Percentiles rank a stretch among this genome's conserved stretches.
Evolutionary conservation across 1,284 basidiomycete species (phyloP).

Genomic region (Ustilago bromivora): DNA sequence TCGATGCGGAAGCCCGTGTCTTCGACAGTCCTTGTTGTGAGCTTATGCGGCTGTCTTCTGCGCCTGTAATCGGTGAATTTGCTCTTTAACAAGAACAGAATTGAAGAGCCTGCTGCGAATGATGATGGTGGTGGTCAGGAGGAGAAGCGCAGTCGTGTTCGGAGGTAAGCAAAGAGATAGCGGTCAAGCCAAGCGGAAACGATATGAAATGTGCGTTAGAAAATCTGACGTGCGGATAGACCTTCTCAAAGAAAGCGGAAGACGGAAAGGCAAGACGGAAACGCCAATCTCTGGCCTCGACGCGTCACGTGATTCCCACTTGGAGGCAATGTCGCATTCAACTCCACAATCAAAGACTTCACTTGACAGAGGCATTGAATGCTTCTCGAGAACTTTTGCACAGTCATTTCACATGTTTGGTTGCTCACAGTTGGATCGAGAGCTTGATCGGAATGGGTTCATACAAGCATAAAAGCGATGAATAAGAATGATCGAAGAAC

Average conservation of each 20-base stretch:
- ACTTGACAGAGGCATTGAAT: not conserved
- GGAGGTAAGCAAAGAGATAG: not conserved
- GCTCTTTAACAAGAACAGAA: no score
- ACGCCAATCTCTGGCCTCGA: slow-evolving; percentile 5
- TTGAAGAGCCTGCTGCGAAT: not conserved
- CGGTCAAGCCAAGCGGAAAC: slow-evolving; percentile 9
- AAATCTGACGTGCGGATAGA: slow-evolving; percentile 2
- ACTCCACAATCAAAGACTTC: not conserved
- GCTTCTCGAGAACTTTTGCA: not conserved
- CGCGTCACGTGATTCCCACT: slow-evolving; percentile 22
- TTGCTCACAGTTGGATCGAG: not conserved
- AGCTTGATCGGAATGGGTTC: not conserved
- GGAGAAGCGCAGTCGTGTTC: not conserved
- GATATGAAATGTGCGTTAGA: not conserved
- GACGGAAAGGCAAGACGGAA: not conserved
- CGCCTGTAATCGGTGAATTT: no score
- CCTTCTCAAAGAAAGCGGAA: slow-evolving; percentile 1
- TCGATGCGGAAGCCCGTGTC: not conserved
- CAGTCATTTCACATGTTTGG: not conserved
- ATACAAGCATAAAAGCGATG: not conserved
- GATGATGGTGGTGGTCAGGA: not conserved
- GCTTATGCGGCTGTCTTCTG: no score
- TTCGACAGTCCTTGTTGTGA: no score
- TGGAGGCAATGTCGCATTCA: not conserved
- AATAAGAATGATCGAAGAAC: not conserved